Evolutionary conservation across 1,284 basidiomycete species (phyloP).

Genomic region (Coniferiporia sulphurascens): DNA sequence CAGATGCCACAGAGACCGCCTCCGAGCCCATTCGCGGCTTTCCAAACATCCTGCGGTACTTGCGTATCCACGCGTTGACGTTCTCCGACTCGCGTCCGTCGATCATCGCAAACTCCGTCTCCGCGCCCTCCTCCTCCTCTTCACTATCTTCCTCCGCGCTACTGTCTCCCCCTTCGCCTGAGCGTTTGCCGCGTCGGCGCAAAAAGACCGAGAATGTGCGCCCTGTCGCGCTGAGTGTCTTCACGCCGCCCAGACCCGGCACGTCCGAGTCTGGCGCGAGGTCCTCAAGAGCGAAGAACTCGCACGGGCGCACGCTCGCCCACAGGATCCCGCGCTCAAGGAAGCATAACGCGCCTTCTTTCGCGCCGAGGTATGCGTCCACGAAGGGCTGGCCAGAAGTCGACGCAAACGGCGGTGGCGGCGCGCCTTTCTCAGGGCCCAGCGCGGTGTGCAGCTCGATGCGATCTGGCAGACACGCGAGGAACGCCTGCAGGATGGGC

Average conservation of each 20-base stretch:
- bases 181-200: slow-evolving; percentile 31
- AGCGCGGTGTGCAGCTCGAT: slow-evolving; percentile 4
- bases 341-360: slow-evolving; percentile 69
- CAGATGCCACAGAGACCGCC: neutral
- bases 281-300: slow-evolving; percentile 66
- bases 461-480: slow-evolving; percentile 39
- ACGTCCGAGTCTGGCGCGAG: slow-evolving; percentile 36
- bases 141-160: slow-evolving; percentile 28
- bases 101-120: slow-evolving; percentile 65
- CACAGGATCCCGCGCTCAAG: slow-evolving; percentile 60
- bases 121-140: slow-evolving; percentile 39
- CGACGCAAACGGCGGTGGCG: slow-evolving; percentile 26
- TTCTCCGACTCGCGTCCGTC: slow-evolving; percentile 63
- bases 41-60: slow-evolving; percentile 55
- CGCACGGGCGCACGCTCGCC: slow-evolving; percentile 68
- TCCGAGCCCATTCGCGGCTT: slow-evolving; percentile 22
- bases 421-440: neutral
- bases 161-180: slow-evolving; percentile 9
- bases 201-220: slow-evolving; percentile 60
- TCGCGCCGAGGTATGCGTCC: slow-evolving; percentile 64
- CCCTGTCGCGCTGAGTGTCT: slow-evolving; percentile 59
- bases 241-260: slow-evolving; percentile 44
- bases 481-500: slow-evolving; percentile 44
- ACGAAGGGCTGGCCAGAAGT: slow-evolving; percentile 47
- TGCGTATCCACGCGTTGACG: slow-evolving; percentile 59